Evolutionary conservation across 306 rosid species (phyloP).

Genomic region (Prunus dulcis): DNA sequence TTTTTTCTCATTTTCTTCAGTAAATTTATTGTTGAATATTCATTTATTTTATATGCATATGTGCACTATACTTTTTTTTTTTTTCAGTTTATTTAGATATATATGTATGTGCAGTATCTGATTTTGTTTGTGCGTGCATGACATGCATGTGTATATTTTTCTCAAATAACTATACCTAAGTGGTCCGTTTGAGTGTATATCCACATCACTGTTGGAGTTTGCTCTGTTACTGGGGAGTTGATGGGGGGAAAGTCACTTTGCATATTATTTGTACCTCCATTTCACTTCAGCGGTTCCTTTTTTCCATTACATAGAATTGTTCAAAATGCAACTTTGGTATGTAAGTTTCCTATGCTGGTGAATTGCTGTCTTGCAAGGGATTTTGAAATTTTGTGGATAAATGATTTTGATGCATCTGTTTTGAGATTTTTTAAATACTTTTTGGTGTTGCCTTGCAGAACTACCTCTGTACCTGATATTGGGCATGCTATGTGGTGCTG

Average conservation of each 20-base stretch:
- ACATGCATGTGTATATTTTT: background rate
- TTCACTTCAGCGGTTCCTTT: background rate
- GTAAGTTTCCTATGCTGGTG: background rate
- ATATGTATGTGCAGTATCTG: background rate
- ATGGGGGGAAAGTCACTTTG: background rate
- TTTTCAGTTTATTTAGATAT: background rate
- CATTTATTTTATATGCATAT: background rate
- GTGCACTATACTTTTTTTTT: background rate
- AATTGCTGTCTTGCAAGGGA: background rate
- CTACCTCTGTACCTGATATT: constrained; percentile 89
- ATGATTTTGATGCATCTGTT: constrained; percentile 2
- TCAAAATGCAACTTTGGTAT: background rate
- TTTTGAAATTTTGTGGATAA: background rate
- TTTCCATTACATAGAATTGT: background rate
- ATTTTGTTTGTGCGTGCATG: background rate
- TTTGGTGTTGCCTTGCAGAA: constrained; percentile 58
- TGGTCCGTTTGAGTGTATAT: background rate
- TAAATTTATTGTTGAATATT: background rate
- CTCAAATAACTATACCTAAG: background rate
- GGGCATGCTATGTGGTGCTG: constrained; percentile 98
- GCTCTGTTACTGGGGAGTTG: background rate
- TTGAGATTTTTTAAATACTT: constrained; percentile 21
- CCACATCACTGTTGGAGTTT: background rate
- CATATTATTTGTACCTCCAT: background rate
- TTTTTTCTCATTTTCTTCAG: background rate